phyloP scores from a whole-genome alignment of 768 basidiomycete genomes.

The Kwoniella heveanensis region DNA sequence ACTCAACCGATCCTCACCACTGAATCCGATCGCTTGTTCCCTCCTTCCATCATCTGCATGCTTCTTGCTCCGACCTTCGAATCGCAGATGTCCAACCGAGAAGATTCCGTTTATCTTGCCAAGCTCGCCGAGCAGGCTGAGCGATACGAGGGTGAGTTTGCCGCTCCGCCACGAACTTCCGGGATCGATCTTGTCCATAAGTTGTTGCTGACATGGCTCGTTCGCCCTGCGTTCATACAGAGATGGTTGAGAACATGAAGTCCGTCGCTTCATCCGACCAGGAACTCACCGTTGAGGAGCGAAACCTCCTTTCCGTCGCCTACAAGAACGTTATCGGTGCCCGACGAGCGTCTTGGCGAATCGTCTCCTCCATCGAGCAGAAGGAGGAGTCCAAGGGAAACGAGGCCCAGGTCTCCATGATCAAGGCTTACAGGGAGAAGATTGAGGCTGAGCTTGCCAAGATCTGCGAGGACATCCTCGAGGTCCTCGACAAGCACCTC shows the following conservation, averaged over 20 bases:
- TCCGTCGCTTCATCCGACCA: conserved; percentile 94
- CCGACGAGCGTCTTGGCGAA: conserved; percentile 95
- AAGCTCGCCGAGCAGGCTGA: conserved; percentile 99
- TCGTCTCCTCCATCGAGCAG: conserved; percentile 97
- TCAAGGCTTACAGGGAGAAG: conserved; percentile 97
- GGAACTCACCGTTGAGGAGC: conserved; percentile 97
- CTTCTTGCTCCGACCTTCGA: conserved; percentile 3
- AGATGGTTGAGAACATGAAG: conserved; percentile 99
- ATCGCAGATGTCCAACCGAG: conserved; percentile 64
- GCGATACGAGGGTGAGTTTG: conserved; percentile 83
- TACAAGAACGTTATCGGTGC: conserved; percentile 99
- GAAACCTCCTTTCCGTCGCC: conserved; percentile 93
- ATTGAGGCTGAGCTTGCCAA: conserved; percentile 95
- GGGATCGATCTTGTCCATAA: not conserved
- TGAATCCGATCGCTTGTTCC: not conserved
- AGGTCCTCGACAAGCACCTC: conserved; percentile 95
- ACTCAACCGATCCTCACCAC: not conserved
- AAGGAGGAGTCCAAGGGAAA: conserved; percentile 99
- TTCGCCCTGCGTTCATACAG: conserved; percentile 54
- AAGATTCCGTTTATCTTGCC: conserved; percentile 99
- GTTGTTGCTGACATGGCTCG: conserved; percentile 4
- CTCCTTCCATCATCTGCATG: not conserved
- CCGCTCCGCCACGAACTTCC: not conserved
- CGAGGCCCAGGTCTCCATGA: conserved; percentile 92
- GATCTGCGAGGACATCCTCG: conserved; percentile 98